Evolutionary conservation across 352 stramenopile genomes (phyloP).

Genomic region (Globisporangium radiosum): DNA sequence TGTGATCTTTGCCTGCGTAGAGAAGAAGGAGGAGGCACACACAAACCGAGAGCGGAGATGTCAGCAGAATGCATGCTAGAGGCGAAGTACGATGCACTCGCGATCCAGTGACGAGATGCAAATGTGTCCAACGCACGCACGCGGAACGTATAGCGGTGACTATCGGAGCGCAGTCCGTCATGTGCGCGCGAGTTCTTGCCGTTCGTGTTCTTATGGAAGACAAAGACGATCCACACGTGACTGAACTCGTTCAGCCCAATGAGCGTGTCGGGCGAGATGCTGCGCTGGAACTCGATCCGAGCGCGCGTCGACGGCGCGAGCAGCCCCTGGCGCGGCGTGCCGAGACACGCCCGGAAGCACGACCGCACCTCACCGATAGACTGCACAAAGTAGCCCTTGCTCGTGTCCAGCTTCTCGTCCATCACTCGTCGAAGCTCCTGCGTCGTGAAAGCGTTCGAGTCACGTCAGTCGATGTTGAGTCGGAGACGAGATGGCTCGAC

Average conservation of each 20-base stretch:
- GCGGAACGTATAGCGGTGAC: constrained; percentile 66
- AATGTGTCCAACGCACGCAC: constrained; percentile 5
- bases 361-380: constrained; percentile 66
- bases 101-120: no score
- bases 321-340: constrained; percentile 69
- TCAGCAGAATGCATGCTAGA: no score
- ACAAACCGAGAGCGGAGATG: no score
- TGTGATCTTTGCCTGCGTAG: constrained; percentile 53
- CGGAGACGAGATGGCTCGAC: no score
- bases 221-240: constrained; percentile 87
- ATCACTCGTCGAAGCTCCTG: constrained; percentile 67
- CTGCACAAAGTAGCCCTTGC: constrained; percentile 71
- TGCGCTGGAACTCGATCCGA: constrained; percentile 73
- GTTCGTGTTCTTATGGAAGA: constrained; percentile 90
- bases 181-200: constrained; percentile 69
- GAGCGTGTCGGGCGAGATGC: constrained; percentile 71
- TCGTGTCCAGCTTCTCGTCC: constrained; percentile 72
- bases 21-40: no score
- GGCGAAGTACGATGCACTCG: no score
- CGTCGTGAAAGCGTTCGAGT: no score
- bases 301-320: constrained; percentile 66
- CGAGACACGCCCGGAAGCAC: constrained; percentile 72
- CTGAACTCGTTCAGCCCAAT: constrained; percentile 69
- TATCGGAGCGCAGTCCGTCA: constrained; percentile 54
- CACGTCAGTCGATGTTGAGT: no score